These are phyloP conservation scores for Phialophora chinensis DNA, from an alignment of 2,329 filamentous ascomycete genomes.

Conservation along the genomic window DNA sequence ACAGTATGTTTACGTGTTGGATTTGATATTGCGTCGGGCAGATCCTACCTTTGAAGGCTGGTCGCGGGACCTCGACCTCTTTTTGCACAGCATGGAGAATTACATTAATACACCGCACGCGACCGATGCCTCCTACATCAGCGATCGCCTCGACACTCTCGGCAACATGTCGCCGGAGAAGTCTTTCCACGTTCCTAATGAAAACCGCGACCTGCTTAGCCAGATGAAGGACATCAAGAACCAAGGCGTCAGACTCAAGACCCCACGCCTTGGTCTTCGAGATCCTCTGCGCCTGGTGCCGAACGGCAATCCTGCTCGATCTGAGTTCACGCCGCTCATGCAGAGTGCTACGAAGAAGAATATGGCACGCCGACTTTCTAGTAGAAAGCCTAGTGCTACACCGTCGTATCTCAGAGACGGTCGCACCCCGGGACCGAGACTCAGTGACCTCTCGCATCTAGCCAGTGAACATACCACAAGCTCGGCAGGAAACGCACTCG, in stretches of 20 bases:
- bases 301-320: constrained; percentile 59
- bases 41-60: neutral
- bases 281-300: constrained; percentile 75
- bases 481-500: constrained; percentile 65
- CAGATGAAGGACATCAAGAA: constrained; percentile 70
- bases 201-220: constrained; percentile 76
- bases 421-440: constrained; percentile 74
- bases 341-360: constrained; percentile 77
- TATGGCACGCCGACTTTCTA: constrained; percentile 62
- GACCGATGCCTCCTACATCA: constrained; percentile 83
- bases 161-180: constrained; percentile 87
- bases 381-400: constrained; percentile 68
- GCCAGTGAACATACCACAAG: constrained; percentile 69
- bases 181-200: constrained; percentile 81
- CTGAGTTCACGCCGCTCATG: constrained; percentile 92
- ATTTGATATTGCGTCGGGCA: constrained; percentile 16
- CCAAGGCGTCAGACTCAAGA: constrained; percentile 66
- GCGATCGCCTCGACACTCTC: constrained; percentile 68
- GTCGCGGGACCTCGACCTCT: constrained; percentile 30
- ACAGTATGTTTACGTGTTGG: constrained; percentile 29
- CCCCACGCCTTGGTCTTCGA: constrained; percentile 73
- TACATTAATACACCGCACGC: constrained; percentile 87
- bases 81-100: constrained; percentile 64
- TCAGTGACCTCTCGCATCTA: constrained; percentile 73
- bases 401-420: constrained; percentile 71